Evolutionary conservation across 2,329 filamentous ascomycete species (phyloP).

Genomic region (Apiospora phragmitis): DNA sequence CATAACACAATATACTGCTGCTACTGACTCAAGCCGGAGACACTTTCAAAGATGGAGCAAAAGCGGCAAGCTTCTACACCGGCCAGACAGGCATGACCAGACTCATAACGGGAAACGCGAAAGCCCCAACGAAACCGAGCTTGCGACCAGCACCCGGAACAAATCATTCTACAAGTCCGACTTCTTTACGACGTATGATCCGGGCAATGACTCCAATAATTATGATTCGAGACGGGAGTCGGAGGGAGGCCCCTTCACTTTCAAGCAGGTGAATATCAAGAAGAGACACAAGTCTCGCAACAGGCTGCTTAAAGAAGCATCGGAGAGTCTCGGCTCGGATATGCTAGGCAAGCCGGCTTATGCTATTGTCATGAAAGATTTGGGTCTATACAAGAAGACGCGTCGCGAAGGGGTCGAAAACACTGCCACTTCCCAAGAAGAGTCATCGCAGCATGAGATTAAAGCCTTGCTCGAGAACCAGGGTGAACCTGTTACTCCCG

Average conservation of each 20-base stretch:
- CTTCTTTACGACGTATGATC: not conserved
- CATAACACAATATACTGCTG: not conserved
- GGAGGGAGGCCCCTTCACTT: not conserved
- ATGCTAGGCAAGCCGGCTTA: conserved; percentile 42
- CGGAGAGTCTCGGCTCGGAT: conserved; percentile 27
- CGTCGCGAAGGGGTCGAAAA: not conserved
- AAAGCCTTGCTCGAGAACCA: conserved; percentile 32
- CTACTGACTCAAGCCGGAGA: not conserved
- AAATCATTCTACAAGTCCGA: not conserved
- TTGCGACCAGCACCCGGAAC: not conserved
- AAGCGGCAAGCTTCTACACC: conserved; percentile 8
- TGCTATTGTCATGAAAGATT: conserved; percentile 48
- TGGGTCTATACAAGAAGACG: conserved; percentile 20
- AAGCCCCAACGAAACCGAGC: not conserved
- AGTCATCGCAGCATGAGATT: conserved; percentile 21
- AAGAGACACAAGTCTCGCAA: conserved; percentile 25
- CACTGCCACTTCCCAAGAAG: no score
- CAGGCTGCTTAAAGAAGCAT: conserved; percentile 25
- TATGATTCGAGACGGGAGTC: not conserved
- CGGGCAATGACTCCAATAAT: not conserved
- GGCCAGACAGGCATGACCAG: not conserved
- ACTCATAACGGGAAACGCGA: not conserved
- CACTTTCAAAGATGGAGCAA: conserved; percentile 13
- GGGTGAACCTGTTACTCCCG: conserved; percentile 24
- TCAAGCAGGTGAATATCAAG: conserved; percentile 16